Percentiles rank a stretch among this genome's conserved stretches.
Evolutionary conservation across 129 eudicot species (phyloP).

Genomic region (Sambucus nigra): DNA sequence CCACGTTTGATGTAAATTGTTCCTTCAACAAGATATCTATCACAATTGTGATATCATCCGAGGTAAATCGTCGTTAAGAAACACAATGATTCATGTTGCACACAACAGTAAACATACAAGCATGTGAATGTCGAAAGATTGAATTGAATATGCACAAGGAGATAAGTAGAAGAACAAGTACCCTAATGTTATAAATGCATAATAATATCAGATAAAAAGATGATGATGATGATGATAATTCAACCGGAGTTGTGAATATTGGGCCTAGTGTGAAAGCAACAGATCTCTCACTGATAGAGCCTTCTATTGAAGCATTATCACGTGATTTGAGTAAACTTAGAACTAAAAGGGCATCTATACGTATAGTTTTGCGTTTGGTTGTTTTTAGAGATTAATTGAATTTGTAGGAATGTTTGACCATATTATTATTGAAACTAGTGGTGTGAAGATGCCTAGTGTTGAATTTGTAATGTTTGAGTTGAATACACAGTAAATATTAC

Average conservation of each 20-base stretch:
- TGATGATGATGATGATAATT: constrained; percentile 27
- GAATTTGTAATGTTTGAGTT: constrained; percentile 70
- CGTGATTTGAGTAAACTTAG: constrained; percentile 68
- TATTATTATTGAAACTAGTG: constrained; percentile 65
- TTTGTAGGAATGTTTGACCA: constrained; percentile 87
- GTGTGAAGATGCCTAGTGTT: constrained; percentile 82
- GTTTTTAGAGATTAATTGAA: too few species aligned
- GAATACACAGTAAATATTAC: too few species aligned
- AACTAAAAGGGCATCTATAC: constrained; percentile 86
- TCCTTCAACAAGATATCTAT: too few species aligned
- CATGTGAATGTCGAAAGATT: too few species aligned
- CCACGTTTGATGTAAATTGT: too few species aligned
- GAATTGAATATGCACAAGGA: too few species aligned
- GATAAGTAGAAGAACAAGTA: too few species aligned
- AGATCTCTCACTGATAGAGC: constrained; percentile 71
- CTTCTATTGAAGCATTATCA: constrained; percentile 73
- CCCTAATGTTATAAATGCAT: too few species aligned
- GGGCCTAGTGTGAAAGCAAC: constrained; percentile 54
- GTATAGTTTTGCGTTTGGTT: constrained; percentile 17
- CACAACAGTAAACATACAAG: too few species aligned
- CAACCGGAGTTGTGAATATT: constrained; percentile 33
- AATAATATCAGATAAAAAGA: constrained; percentile 48
- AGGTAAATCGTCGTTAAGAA: too few species aligned
- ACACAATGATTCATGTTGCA: too few species aligned
- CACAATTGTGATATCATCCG: too few species aligned